Evolutionary conservation across 2,329 filamentous ascomycete species (phyloP).

Genomic region (Clarireedia monteithiana): DNA sequence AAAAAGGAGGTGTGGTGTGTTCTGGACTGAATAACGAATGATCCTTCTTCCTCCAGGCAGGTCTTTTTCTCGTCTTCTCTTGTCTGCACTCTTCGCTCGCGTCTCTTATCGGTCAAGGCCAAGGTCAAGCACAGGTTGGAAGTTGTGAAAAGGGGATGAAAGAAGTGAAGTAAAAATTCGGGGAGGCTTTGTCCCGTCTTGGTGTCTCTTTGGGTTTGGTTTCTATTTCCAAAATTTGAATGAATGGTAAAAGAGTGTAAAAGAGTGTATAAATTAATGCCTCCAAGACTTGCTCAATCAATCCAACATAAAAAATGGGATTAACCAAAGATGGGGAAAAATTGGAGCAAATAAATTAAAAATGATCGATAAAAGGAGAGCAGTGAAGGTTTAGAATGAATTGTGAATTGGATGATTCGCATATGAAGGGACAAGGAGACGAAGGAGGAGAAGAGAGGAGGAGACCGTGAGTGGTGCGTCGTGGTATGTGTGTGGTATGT

Average conservation of each 20-base stretch:
- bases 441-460: neutral
- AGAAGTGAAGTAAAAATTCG: neutral
- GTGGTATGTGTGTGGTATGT: too few relatives aligned
- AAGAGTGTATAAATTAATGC: neutral
- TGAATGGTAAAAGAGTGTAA: neutral
- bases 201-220: too few relatives aligned
- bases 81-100: neutral
- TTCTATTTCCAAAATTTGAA: neutral
- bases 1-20: neutral
- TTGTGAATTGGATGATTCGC: neutral
- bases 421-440: neutral
- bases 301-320: neutral
- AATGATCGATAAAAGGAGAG: neutral
- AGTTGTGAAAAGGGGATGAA: slow-evolving; percentile 1
- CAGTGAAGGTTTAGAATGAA: neutral
- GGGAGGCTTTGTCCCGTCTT: neutral
- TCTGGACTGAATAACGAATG: too few relatives aligned
- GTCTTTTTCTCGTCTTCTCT: neutral
- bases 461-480: neutral
- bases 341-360: slow-evolving; percentile 2
- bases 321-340: slow-evolving; percentile 8
- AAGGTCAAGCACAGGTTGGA: neutral
- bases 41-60: neutral
- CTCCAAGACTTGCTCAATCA: neutral
- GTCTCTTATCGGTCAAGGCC: neutral